Percentiles rank a stretch among this genome's conserved stretches.
Evolutionary conservation across 1,139 yeast genomes (phyloP).

Genomic region (Trichomonascaceae sp.): DNA sequence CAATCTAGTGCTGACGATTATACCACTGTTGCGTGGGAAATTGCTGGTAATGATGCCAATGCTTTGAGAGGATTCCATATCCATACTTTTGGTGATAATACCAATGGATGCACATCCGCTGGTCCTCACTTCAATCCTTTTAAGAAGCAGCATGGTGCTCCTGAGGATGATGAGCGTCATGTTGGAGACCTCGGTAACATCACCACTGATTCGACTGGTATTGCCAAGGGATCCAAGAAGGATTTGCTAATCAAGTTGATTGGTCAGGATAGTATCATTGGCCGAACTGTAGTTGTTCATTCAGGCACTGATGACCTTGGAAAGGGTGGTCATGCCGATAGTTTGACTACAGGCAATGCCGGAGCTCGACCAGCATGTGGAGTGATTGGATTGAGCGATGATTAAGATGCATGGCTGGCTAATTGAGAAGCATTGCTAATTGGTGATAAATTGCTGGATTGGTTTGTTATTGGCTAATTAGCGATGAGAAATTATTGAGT

Average conservation of each 20-base stretch:
- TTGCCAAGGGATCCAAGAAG: slow-evolving; percentile 81
- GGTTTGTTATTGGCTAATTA: neutral
- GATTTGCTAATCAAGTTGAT: slow-evolving; percentile 72
- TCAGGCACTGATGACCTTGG: slow-evolving; percentile 95
- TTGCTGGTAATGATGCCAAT: slow-evolving; percentile 78
- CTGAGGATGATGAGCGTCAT: slow-evolving; percentile 84
- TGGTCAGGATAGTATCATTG: slow-evolving; percentile 81
- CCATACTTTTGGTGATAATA: slow-evolving; percentile 97
- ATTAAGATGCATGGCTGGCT: neutral
- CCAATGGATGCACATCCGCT: slow-evolving; percentile 98
- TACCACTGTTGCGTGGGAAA: slow-evolving; percentile 81
- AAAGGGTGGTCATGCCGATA: slow-evolving; percentile 90
- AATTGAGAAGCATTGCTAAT: neutral
- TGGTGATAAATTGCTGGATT: neutral
- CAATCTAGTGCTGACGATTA: slow-evolving; percentile 74
- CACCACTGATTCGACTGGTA: slow-evolving; percentile 76
- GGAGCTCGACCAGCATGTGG: slow-evolving; percentile 99
- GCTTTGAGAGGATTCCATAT: slow-evolving; percentile 96
- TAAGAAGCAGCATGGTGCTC: slow-evolving; percentile 87
- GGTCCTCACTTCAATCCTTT: slow-evolving; percentile 99
- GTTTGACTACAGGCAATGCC: slow-evolving; percentile 96
- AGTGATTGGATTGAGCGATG: slow-evolving; percentile 63
- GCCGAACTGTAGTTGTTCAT: slow-evolving; percentile 95
- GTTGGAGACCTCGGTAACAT: slow-evolving; percentile 97
- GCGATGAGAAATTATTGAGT: too few species aligned